Evolutionary conservation across 2,329 filamentous ascomycete genomes (phyloP), one percentile per base, ranked within the genome.

Genomic region (Ceratocystis colombiana): DNA sequence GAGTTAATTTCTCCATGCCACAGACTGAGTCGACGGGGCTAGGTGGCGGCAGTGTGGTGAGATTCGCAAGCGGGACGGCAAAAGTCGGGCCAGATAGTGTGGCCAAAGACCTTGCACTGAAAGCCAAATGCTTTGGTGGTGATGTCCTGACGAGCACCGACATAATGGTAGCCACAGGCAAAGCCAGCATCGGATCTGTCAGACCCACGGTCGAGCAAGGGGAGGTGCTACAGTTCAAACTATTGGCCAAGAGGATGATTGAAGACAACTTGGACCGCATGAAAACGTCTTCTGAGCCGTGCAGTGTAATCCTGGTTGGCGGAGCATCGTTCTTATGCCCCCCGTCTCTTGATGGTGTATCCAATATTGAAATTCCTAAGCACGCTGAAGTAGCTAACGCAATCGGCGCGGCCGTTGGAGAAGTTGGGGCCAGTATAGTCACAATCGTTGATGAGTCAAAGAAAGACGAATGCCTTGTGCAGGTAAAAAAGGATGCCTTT

Each of bases 1-100:
- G 70, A 57, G 67, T 71, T 28, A 71, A 71, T 48, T 66, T 71
- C 17, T 69, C 70, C 28, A 71, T 71, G 70, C 71, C 71, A 4
- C 70, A 70, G 1, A 69, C 71, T 0, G 70, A 71, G 55, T 71
- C 70, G n/a, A 70, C 70, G 22, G 71, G 70, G 4, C 66, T 71
- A 1, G 71, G 71, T 0, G 71, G 71, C 10, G 70, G 71, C 1
- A 69, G 68, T 1, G 66, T 70, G n/a, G 61, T 71, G n/a, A 50
- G 30, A 17, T 66, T 66, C n/a, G 62, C 55, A 10, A 37, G 15
- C 2, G 33, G 53, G 15, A 66, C 70, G 33, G 48, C 68, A 0
- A 72, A 76, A 0, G 74, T 73, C 1, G 72, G 72, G 0, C 72
- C 72, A 0, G 70, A 72, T 5, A 71, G 70, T 22, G 71, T 72